These are phyloP conservation scores for Pyrenophora seminiperda DNA, from an alignment of 2,329 filamentous ascomycete species.

Conservation along the genomic window DNA sequence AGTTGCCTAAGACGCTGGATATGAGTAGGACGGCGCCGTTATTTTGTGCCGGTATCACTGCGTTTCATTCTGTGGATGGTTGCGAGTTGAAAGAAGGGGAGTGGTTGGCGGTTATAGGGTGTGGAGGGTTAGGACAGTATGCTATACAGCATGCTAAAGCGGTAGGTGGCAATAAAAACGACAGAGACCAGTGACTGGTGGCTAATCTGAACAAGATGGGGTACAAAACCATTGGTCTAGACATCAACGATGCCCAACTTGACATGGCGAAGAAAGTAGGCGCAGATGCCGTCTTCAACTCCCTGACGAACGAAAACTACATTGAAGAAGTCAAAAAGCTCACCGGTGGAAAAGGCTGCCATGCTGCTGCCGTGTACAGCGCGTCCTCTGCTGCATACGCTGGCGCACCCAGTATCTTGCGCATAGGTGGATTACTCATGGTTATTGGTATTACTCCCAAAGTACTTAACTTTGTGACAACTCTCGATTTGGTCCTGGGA, in stretches of 20 bases:
- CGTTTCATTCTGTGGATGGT: slow-evolving; percentile 40
- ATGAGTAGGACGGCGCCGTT: slow-evolving; percentile 50
- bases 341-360: slow-evolving; percentile 48
- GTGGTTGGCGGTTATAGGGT: slow-evolving; percentile 53
- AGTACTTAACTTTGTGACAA: slow-evolving; percentile 44
- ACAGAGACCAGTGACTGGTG: no score
- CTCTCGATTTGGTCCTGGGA: slow-evolving; percentile 31
- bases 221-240: slow-evolving; percentile 51
- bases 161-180: slow-evolving; percentile 5
- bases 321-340: slow-evolving; percentile 50
- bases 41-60: slow-evolving; percentile 59
- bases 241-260: slow-evolving; percentile 53
- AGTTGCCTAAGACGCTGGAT: slow-evolving; percentile 47
- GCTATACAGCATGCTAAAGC: slow-evolving; percentile 56
- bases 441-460: slow-evolving; percentile 51
- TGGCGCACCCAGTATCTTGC: slow-evolving; percentile 45
- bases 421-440: slow-evolving; percentile 51
- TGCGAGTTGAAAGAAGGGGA: slow-evolving; percentile 42
- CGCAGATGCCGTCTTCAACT: slow-evolving; percentile 53
- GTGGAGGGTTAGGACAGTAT: slow-evolving; percentile 55
- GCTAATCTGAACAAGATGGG: slow-evolving; percentile 42
- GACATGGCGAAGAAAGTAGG: slow-evolving; percentile 49
- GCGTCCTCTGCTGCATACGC: slow-evolving; percentile 48
- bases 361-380: slow-evolving; percentile 52
- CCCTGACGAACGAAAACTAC: slow-evolving; percentile 47